Evolutionary conservation across 768 basidiomycete species (phyloP).

Genomic region (Mycena belliarum): DNA sequence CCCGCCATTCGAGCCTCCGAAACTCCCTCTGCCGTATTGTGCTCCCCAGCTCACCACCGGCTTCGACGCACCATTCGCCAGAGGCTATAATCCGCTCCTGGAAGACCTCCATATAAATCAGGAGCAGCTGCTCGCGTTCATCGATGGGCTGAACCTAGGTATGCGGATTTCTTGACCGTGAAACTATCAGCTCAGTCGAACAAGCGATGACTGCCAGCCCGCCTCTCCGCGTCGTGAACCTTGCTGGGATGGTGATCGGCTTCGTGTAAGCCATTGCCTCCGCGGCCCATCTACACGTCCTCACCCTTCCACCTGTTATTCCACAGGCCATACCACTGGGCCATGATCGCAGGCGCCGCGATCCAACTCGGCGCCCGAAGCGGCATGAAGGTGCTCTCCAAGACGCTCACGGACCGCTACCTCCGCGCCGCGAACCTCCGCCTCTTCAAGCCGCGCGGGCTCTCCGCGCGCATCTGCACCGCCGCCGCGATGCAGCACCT

Average conservation of each 20-base stretch:
- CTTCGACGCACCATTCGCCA: constrained; percentile 25
- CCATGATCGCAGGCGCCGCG: constrained; percentile 21
- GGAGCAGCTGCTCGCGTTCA: constrained; percentile 24
- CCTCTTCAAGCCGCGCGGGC: constrained; percentile 27
- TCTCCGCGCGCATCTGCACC: constrained; percentile 27
- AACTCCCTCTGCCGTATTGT: constrained; percentile 22
- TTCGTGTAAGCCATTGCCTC: constrained; percentile 21
- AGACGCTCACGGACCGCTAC: constrained; percentile 28
- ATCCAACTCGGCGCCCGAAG: constrained; percentile 21
- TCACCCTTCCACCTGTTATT: neutral
- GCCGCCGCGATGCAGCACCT: constrained; percentile 26
- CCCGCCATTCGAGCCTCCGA: neutral
- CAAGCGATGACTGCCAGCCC: constrained; percentile 28
- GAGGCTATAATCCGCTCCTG: constrained; percentile 23
- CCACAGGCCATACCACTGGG: constrained; percentile 27
- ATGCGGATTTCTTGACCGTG: too few relatives aligned
- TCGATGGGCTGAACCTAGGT: constrained; percentile 26
- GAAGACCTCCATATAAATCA: constrained; percentile 20
- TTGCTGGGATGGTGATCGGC: constrained; percentile 24
- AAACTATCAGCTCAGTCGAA: too few relatives aligned
- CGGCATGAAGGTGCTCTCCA: constrained; percentile 26
- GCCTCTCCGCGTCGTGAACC: constrained; percentile 25
- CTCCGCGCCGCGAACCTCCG: constrained; percentile 26
- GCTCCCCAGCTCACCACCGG: constrained; percentile 23
- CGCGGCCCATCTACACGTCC: too few relatives aligned